Evolutionary conservation across 2,329 filamentous ascomycete species (phyloP).

Genomic region (Elsinoe necatrix): DNA sequence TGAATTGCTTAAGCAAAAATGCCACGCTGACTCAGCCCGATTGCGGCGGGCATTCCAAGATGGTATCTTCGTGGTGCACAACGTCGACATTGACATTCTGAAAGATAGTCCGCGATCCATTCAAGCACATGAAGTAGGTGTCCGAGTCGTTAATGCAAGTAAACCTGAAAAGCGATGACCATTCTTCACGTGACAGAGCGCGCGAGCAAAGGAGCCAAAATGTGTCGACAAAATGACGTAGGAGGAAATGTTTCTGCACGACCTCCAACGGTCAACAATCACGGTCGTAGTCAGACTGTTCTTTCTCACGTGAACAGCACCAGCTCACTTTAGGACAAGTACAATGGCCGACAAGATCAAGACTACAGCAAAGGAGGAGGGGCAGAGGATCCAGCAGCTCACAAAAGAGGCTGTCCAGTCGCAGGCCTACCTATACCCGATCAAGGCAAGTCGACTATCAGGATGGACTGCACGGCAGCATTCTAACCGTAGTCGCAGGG

Average conservation of each 20-base stretch:
- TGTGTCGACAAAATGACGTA: slow-evolving; percentile 10
- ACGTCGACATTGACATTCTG: no score
- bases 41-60: background rate
- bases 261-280: background rate
- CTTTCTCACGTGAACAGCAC: background rate
- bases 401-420: slow-evolving; percentile 64
- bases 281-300: background rate
- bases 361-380: slow-evolving; percentile 58
- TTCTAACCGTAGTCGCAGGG: slow-evolving; percentile 37
- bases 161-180: background rate
- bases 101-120: no score
- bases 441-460: slow-evolving; percentile 47
- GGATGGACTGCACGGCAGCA: background rate
- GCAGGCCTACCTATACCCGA: slow-evolving; percentile 74
- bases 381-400: slow-evolving; percentile 54
- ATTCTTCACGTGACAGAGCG: background rate
- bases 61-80: no score
- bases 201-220: background rate
- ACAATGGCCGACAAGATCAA: slow-evolving; percentile 42
- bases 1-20: background rate
- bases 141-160: no score
- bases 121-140: no score
- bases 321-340: background rate
- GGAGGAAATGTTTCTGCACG: slow-evolving; percentile 11
- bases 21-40: background rate